Percentiles rank a stretch among this genome's conserved stretches.
These are phyloP conservation scores for Eimeria brunetti DNA, from an alignment of 169 alveolate genomes.

Conservation along the genomic window DNA sequence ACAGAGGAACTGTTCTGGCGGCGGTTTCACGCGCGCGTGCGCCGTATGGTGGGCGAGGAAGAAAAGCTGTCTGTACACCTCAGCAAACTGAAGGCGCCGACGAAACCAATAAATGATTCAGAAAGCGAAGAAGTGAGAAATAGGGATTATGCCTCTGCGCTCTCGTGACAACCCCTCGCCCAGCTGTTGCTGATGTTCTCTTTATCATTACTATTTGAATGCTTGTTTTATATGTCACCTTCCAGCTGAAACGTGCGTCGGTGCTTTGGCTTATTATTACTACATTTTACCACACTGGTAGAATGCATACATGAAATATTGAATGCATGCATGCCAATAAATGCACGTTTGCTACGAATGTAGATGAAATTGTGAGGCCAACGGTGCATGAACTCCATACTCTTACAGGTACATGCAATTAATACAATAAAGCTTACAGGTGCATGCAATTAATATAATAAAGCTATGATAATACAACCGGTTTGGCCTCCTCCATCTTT, in stretches of 20 bases:
- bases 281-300: neutral
- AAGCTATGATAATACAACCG: neutral
- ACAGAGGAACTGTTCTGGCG: conserved; percentile 16
- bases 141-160: too few relatives aligned
- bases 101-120: neutral
- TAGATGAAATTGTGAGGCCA: neutral
- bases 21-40: conserved; percentile 8
- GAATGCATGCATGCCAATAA: neutral
- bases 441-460: too few relatives aligned
- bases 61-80: neutral
- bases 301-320: neutral
- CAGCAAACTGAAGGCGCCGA: neutral
- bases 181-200: neutral
- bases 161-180: neutral
- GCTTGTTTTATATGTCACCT: neutral
- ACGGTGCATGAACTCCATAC: neutral
- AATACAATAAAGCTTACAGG: neutral
- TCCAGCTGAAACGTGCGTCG: neutral
- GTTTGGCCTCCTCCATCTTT: neutral
- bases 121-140: conserved; percentile 20
- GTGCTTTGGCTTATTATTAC: neutral
- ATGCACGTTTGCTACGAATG: neutral
- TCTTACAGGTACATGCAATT: neutral
- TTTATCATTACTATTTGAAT: neutral
- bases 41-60: neutral